These are phyloP conservation scores for Saksenaea oblongispora DNA, from an alignment of 371 early-diverging fungal genomes.

Conservation along the genomic window DNA sequence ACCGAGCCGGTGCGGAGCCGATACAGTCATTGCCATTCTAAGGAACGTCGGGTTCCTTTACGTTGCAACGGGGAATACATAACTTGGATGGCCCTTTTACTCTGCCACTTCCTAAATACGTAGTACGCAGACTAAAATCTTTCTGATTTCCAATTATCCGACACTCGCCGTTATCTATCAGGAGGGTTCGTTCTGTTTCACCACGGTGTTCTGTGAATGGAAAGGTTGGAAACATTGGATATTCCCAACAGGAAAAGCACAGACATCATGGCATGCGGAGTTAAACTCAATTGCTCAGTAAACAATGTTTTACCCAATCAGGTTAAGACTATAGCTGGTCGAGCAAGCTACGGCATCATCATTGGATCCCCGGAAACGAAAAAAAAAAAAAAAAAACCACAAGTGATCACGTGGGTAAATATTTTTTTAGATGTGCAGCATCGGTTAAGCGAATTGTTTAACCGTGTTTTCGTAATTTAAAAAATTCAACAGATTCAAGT, in stretches of 20 bases:
- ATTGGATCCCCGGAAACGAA: too few species aligned
- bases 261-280: too few species aligned
- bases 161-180: not conserved
- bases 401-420: too few species aligned
- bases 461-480: too few species aligned
- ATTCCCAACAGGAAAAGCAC: not conserved
- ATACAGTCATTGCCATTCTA: not conserved
- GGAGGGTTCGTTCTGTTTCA: not conserved
- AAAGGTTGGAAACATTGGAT: not conserved
- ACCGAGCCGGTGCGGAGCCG: not conserved
- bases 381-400: too few species aligned
- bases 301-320: too few species aligned
- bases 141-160: conserved; percentile 2
- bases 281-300: too few species aligned
- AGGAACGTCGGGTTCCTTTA: not conserved
- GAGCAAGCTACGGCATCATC: too few species aligned
- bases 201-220: not conserved
- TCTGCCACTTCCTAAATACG: not conserved
- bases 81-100: not conserved
- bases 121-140: not conserved
- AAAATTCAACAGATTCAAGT: too few species aligned
- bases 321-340: too few species aligned
- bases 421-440: too few species aligned
- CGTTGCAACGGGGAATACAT: not conserved
- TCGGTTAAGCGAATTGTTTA: too few species aligned